Evolutionary conservation across 2,329 filamentous ascomycete species (phyloP), one percentile per base, ranked within the genome.

Genomic region (Coniella vitis): DNA sequence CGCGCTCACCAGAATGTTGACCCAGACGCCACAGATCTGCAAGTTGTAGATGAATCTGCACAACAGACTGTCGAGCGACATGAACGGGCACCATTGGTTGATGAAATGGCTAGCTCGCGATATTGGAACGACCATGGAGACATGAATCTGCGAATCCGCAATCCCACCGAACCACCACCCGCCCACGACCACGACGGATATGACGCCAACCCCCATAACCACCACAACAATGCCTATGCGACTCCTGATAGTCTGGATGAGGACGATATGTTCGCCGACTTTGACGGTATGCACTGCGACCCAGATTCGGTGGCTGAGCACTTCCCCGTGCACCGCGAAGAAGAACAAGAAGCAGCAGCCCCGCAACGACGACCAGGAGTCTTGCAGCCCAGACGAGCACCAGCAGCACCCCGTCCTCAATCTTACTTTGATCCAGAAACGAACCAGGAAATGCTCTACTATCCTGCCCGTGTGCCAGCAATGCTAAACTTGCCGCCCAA

Each of bases 401-500:
- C 56, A 3, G 54, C 61, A 13, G 37, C 65, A 2, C n/a, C n/a
- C n/a, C 66, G 69, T 16, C 74, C 79, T 10, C 73, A 77, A 53
- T 81, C 81, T 1, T 84, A 82, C 62, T 67, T 79, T 59, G 74
- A 83, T 60, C 79, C 80, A 2, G 71, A 75, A 21, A 84, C 84
- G 1, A 84, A 81, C 4, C 81, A 91, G 56, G 74, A 83, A 57
- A 95, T 97, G 87, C 81, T 95, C 9, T 97, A 85, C 67, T 98
- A 98, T 64, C 93, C 93, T 13, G 93, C 93, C 3, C 90, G 89
- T 1, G 93, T 98, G 3, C 93, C 93, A 3, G 84, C 86, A 54
- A 90, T 95, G 83, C 76, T 98, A 49, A 97, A 95, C 59, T 71
- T 98, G 12, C 93, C 93, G 1, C 89, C 90, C 38, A 87, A 89